Percentiles rank a stretch among this genome's conserved stretches.
These are phyloP conservation scores for Phlebopus sp. DNA, from an alignment of 1,284 basidiomycete species.

Conservation along the genomic window DNA sequence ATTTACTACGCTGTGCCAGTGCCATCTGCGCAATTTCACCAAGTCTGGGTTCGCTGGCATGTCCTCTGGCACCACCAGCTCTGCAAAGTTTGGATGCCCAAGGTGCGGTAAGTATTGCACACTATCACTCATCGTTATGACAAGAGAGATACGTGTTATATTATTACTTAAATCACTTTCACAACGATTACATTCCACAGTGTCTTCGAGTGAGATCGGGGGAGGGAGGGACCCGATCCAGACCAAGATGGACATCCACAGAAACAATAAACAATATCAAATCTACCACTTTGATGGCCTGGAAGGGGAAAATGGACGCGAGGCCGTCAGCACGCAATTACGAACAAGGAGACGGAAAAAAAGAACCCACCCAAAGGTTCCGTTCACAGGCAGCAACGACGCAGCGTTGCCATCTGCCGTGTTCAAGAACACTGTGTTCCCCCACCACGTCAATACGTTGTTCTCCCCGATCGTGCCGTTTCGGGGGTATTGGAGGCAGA, in stretches of 20 bases:
- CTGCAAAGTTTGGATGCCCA: too few species aligned
- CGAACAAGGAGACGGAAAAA: neutral
- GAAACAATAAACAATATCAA: neutral
- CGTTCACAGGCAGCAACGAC: conserved; percentile 27
- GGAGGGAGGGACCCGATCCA: too few species aligned
- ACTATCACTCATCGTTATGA: too few species aligned
- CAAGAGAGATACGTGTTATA: too few species aligned
- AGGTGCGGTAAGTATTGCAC: too few species aligned
- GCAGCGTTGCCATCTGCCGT: conserved; percentile 37
- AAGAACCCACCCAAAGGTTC: conserved; percentile 24
- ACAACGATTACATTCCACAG: too few species aligned
- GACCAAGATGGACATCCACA: neutral
- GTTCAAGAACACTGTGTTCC: conserved; percentile 45
- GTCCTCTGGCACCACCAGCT: too few species aligned
- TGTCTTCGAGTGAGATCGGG: too few species aligned
- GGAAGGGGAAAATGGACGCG: neutral
- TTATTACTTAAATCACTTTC: too few species aligned
- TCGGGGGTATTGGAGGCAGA: conserved; percentile 44
- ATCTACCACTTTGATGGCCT: conserved; percentile 20
- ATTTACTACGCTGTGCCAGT: too few species aligned
- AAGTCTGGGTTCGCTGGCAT: too few species aligned
- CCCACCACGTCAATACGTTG: conserved; percentile 50
- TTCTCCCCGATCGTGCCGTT: conserved; percentile 44
- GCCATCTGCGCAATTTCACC: too few species aligned
- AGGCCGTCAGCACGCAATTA: neutral